phyloP scores from a whole-genome alignment of 805 yeast species.

The Candida khao-thaluensis region DNA sequence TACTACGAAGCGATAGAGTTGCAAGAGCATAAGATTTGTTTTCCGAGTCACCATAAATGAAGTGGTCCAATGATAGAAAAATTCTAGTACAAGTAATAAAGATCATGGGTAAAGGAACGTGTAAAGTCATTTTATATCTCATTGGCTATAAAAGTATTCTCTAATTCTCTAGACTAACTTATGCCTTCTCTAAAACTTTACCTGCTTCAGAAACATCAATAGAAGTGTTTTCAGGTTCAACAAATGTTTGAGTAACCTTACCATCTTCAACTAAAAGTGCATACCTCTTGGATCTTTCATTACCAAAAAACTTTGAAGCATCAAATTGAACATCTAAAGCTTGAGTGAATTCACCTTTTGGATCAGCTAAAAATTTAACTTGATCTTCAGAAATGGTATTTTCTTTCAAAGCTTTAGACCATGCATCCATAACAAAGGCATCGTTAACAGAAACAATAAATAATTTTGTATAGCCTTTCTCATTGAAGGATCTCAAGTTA shows the following conservation, averaged over 20 bases:
- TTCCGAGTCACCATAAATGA: no score
- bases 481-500: constrained; percentile 49
- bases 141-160: no score
- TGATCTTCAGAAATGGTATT: constrained; percentile 23
- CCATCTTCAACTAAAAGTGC: constrained; percentile 78
- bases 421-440: constrained; percentile 79
- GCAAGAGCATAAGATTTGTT: no score
- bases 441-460: constrained; percentile 81
- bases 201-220: constrained; percentile 54
- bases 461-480: constrained; percentile 63
- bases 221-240: constrained; percentile 80
- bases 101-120: no score
- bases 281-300: constrained; percentile 69
- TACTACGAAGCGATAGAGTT: no score
- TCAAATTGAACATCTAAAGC: constrained; percentile 70
- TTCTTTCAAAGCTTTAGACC: constrained; percentile 51
- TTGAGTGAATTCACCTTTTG: constrained; percentile 68
- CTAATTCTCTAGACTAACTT: no score
- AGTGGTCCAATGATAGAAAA: no score
- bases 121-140: no score
- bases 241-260: constrained; percentile 59
- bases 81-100: no score
- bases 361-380: constrained; percentile 71
- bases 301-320: constrained; percentile 75
- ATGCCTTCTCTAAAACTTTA: constrained; percentile 38